Evolutionary conservation across 139 green algal genomes (phyloP), one percentile per base, ranked within the genome.

Genomic region (Chlorella sorokiniana): DNA sequence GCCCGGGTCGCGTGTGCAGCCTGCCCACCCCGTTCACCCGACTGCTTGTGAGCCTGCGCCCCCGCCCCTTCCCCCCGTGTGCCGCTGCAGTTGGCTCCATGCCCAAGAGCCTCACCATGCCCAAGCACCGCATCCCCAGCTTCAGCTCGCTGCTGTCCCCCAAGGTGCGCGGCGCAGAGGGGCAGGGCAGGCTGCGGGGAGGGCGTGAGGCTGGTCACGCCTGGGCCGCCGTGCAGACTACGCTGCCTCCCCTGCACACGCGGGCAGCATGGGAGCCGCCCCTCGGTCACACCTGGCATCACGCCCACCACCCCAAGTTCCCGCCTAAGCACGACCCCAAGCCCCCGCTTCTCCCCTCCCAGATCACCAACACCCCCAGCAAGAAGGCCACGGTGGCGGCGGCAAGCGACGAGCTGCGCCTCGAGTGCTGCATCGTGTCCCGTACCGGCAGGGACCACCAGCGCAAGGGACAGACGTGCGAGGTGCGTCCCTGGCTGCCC

Each of bases 341-440:
- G 3, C 11, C 64, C 69, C 29, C 18, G n/a, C 25, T 45, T 33
- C 44, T 11, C n/a, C 25, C 23, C 62, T 7, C 23, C 23, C 52
- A 77, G 67, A 79, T 85, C 69, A 83, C 78, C 79, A 82, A 79
- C 62, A 88, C 69, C 22, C 84, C 84, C 54, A 75, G 31, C 41
- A 79, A 68, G 59, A 71, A 85, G 61, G 61, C 84, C 44, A 69
- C 69, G 0, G 79, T 83, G 51, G 79, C 80, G 14, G 79, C 84
- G 22, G 79, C 73, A 20, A 76, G 35, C 1, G 84, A 86, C 31
- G 81, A 82, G 69, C 84, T 91, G 75, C 83, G 86, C 56, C 35
- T 91, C 33, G 83, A 85, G 64, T 88, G 69, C 74, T 91, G 82
- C 65, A 86, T 88, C 8, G 65, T 81, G 16, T 86, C 75, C 1